A percentile compares a stretch with the other conserved stretches of the same genome.
Conservation (phyloP, 2,329 filamentous ascomycete species). For the Ceratocystis albifundus region DNA sequence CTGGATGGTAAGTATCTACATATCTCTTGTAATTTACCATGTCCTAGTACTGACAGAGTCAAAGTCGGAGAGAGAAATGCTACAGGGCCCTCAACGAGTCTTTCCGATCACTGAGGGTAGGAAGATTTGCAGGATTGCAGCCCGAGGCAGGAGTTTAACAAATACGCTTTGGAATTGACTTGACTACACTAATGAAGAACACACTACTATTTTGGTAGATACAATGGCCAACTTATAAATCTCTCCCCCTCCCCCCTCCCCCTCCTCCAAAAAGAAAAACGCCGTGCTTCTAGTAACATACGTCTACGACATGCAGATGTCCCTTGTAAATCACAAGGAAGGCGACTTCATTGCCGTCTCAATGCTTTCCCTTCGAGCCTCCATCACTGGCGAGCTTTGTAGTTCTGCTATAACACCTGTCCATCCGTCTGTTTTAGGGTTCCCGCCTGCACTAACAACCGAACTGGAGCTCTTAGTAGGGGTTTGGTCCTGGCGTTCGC, state of each 20-base stretch:
- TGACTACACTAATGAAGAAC: not conserved
- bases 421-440: conserved; percentile 38
- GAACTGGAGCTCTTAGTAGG: conserved; percentile 17
- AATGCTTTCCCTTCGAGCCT: conserved; percentile 40
- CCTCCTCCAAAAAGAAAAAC: too few relatives aligned
- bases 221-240: too few relatives aligned
- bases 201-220: too few relatives aligned
- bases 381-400: conserved; percentile 49
- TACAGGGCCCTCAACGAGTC: conserved; percentile 36
- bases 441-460: conserved; percentile 26
- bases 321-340: not conserved
- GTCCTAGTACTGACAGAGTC: conserved; percentile 26
- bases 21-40: not conserved
- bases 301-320: too few relatives aligned
- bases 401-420: conserved; percentile 52
- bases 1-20: conserved; percentile 51
- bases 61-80: conserved; percentile 48
- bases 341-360: conserved; percentile 40
- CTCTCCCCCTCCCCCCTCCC: too few relatives aligned
- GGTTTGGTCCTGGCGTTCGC: conserved; percentile 6
- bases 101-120: conserved; percentile 26
- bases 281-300: too few relatives aligned
- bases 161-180: too few relatives aligned
- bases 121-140: too few relatives aligned
- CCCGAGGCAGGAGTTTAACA: too few relatives aligned